Base-by-base conservation (phyloP, 1,284 basidiomycete genomes). In the Sporisorium sorghi region DNA sequence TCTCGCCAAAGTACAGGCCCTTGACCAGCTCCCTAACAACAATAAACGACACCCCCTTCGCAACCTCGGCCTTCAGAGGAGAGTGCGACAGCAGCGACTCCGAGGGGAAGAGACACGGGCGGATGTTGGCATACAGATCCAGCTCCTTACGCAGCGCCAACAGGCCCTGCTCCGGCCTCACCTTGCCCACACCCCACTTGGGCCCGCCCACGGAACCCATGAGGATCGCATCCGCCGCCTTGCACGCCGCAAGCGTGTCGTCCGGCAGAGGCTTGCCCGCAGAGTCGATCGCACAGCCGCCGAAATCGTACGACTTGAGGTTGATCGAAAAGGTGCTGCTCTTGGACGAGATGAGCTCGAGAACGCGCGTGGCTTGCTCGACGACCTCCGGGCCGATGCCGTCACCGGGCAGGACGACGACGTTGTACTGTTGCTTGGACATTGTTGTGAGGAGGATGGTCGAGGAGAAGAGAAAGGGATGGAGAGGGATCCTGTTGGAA, bases 331-430 rank as follows among this genome's bases (percentile, higher is more conserved):
- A 82, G 17, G 68, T 89, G 35, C 87, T 76, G 21, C 89, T 90
- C 53, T 87, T 87, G 15, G 87, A 87, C 1, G 91, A 90, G 60
- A 98, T 86, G 8, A 89, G 86, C 74, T 96, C 87, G 65, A 99
- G 89, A 3, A 98, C 92, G 65, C 91, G 90, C 32, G 91, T 88
- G 14, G 96, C 97, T 86, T 99, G 91, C n/a, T 87, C 89, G 37
- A 94, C 88, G 35, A 99, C 94, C 83, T 97, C 93, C 42, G 97
- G 97, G 35, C 97, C 96, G 81, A 99, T 99, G 74, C 97, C 97
- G 87, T 99, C 97, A 65, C 97, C 97, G 47, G 92, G 91, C 40
- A 99, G 90, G 48, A 96, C 89, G 49, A 76, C 73, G 51, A 76
- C 65, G 60, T 76, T 76, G 73, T 69, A 72, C 0, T 58, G 56